Base-by-base conservation (phyloP, 345 rosid species). In the Sonneratia alba region DNA sequence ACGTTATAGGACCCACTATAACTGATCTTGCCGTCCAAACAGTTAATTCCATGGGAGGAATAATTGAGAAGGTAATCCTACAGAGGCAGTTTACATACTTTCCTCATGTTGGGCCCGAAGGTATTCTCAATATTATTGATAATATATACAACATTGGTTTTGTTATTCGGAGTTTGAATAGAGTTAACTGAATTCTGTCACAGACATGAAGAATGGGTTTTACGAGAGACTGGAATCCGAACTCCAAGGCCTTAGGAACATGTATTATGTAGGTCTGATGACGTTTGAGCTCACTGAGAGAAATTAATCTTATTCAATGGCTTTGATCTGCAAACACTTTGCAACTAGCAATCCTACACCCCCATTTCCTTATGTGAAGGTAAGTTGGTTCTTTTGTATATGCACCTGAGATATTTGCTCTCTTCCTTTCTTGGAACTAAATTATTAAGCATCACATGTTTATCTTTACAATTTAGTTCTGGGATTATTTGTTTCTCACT, bases 241-340 rank as follows among this genome's bases (percentile, higher is more conserved):
- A 72, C 89, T 86, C 74, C 93, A 88, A 79, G 93, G 93, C 27
- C 47, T 24, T 66, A 75, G 67, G 45, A 85, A 83, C 78, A 88
- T 91, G 48, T 84, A 79, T 79, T 84, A 88, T 69, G 87, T 84
- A 16, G 93, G 93, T 62, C 88, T 86, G 34, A 78, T 74, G 85
- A 91, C 93, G 36, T 88, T 88, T 71, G 93, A 88, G 72, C 89
- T 86, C 27, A 88, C 91, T 3, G 91, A 85, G 83, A 85, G 93
- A 74, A 88, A 86, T 73, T 83, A 89, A 64, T 86, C 88, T 19
- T 88, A 88, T 73, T 75, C 91, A 49, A 86, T 86, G 86, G 83
- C 87, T 70, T 74, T 81, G 65, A 71, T 88, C 57, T 76, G 87
- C 87, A 86, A 88, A 77, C 91, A 86, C 77, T 86, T 88, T 72